phyloP scores from a whole-genome alignment of 1,284 basidiomycete species.

The Coniferiporia weirii region DNA sequence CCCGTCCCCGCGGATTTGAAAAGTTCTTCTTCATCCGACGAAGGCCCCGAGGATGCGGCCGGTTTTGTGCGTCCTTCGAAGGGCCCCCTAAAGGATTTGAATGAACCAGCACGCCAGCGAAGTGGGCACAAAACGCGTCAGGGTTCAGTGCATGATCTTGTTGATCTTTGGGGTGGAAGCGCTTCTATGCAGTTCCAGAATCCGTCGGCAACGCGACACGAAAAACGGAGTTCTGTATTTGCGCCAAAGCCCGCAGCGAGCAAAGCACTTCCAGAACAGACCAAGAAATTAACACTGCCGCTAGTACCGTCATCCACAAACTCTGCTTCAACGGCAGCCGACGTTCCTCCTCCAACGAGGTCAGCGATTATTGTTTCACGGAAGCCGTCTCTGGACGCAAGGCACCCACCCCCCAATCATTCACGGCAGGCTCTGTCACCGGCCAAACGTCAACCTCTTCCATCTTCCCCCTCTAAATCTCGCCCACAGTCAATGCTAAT shows the following conservation, averaged over 20 bases:
- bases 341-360: neutral
- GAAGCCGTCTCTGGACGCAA: slow-evolving; percentile 7
- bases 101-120: slow-evolving; percentile 18
- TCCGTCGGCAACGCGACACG: slow-evolving; percentile 1
- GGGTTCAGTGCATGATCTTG: slow-evolving; percentile 74
- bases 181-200: slow-evolving; percentile 27
- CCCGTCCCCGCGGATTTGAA: slow-evolving; percentile 18
- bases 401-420: slow-evolving; percentile 21
- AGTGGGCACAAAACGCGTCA: slow-evolving; percentile 48
- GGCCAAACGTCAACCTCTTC: slow-evolving; percentile 25
- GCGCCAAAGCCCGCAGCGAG: neutral
- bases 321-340: neutral
- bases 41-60: slow-evolving; percentile 54
- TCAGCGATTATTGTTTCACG: slow-evolving; percentile 4
- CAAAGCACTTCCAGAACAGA: neutral
- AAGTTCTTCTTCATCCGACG: slow-evolving; percentile 48
- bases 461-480: slow-evolving; percentile 22
- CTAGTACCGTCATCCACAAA: neutral
- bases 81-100: neutral
- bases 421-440: slow-evolving; percentile 30
- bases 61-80: slow-evolving; percentile 23
- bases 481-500: slow-evolving; percentile 75
- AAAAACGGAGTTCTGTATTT: slow-evolving; percentile 9
- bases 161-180: slow-evolving; percentile 67
- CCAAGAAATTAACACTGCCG: neutral